These are phyloP conservation scores for Paxillus rubicundulus DNA, from an alignment of 768 basidiomycete species.

Conservation along the genomic window DNA sequence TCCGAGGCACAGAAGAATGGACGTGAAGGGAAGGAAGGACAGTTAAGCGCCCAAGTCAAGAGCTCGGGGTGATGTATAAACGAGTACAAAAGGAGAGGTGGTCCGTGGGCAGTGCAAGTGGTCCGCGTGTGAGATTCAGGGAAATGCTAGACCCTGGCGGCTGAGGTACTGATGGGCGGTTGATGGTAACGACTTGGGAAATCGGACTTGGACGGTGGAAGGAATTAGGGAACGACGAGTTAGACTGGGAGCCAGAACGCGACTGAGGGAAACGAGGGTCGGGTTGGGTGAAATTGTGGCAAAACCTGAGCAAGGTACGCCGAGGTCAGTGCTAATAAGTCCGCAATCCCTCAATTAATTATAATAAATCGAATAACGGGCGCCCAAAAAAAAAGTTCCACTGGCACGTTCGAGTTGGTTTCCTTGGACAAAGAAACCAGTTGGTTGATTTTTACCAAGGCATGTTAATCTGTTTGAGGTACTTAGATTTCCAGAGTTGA, in stretches of 20 bases:
- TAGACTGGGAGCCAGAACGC: not conserved
- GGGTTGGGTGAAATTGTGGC: too few relatives aligned
- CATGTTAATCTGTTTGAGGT: too few relatives aligned
- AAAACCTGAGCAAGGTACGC: too few relatives aligned
- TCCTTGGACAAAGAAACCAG: too few relatives aligned
- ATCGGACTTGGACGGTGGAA: not conserved
- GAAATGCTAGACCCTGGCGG: slow-evolving; percentile 4
- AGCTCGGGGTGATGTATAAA: not conserved
- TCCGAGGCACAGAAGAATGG: not conserved
- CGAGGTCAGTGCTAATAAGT: too few relatives aligned
- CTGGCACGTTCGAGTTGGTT: too few relatives aligned
- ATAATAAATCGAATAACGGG: not conserved
- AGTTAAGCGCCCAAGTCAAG: not conserved
- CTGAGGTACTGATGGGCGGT: not conserved
- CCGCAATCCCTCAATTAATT: not conserved
- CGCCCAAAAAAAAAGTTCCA: slow-evolving; percentile 9
- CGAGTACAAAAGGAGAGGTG: too few relatives aligned
- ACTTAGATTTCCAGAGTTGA: too few relatives aligned
- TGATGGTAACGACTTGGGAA: not conserved
- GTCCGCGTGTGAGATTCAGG: slow-evolving; percentile 22
- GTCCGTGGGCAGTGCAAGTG: slow-evolving; percentile 7
- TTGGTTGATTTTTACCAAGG: too few relatives aligned
- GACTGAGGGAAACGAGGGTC: not conserved
- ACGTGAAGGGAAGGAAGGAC: not conserved
- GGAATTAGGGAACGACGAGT: not conserved